Conservation (phyloP, 805 yeast genomes). For the Wickerhamomyces mucosus region DNA sequence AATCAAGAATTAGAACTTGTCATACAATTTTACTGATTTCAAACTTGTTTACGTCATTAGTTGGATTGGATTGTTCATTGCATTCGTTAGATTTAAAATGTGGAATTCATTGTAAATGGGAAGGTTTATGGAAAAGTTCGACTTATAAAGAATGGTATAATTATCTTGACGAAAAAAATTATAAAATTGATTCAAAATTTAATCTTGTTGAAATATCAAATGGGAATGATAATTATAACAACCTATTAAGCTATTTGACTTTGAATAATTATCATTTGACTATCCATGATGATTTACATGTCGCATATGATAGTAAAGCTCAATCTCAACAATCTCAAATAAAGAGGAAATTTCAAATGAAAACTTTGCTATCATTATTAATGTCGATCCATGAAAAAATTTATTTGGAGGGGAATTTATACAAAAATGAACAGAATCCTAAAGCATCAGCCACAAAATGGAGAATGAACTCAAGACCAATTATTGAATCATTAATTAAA, state of each 20-base stretch:
- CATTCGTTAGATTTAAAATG: conserved; percentile 43
- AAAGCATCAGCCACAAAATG: conserved; percentile 47
- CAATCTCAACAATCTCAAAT: neutral
- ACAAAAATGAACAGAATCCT: conserved; percentile 27
- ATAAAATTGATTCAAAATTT: conserved; percentile 43
- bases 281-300: conserved; percentile 20
- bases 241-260: conserved; percentile 37
- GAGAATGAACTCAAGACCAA: conserved; percentile 55
- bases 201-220: conserved; percentile 49
- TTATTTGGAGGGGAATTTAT: conserved; percentile 36
- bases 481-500: conserved; percentile 45
- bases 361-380: conserved; percentile 45
- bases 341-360: conserved; percentile 31
- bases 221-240: conserved; percentile 35
- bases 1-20: conserved; percentile 69
- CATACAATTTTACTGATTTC: conserved; percentile 56
- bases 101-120: conserved; percentile 57
- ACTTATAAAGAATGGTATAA: conserved; percentile 42
- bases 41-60: conserved; percentile 41
- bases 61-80: conserved; percentile 33
- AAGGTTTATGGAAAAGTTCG: conserved; percentile 49
- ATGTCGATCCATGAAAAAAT: conserved; percentile 62
- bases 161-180: conserved; percentile 25
- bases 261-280: conserved; percentile 29
- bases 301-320: neutral